Base-by-base conservation (phyloP, 2,329 filamentous ascomycete genomes). In the Colletotrichum sublineola region DNA sequence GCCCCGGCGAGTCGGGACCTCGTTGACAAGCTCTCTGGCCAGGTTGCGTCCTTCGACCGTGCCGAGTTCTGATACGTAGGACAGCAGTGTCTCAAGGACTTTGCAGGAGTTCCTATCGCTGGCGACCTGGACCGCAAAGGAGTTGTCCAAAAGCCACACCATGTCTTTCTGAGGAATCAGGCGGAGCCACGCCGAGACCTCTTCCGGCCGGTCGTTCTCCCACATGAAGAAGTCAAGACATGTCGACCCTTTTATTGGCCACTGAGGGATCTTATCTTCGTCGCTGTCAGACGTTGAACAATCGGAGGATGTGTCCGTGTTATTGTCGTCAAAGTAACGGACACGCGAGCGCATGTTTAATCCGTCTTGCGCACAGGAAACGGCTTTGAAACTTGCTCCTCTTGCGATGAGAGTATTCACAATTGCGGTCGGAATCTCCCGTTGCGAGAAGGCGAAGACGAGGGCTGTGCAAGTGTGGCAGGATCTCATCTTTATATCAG, bases 381-480 rank as follows among this genome's bases (percentile, higher is more conserved):
- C n/a, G 29, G 36, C 67, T 3, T 36, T 42, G 36, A 69, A 65
- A n/a, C 52, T 69, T 29, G 67, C 67, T 5, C 67, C 67, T 9
- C 48, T 5, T 6, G 46, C 33, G 36, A 69, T 57, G 18, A 69
- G 61, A 36, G 33, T 8, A 24, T 64, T 40, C 1, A 69, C 20
- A 12, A 64, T 57, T 11, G 24, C 3, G 5, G 15, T 24, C 9
- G 61, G 36, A 3, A 65, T 9, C 1, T 11, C 4, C 0, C 20
- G 9, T 0, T 44, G 52, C 0, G 52, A 31, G 15, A 69, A n/a
- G 3, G 52, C 42, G 50, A 58, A 69, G 4, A 69, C 15, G 33
- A 65, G 67, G 11, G 52, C 61, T 2, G 67, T 24, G 8, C 67
- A 69, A 1, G 20, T 58, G 36, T 44, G 52, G 20, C 67, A 69